Conservation (phyloP, 2,329 filamentous ascomycete genomes). For the Lithohypha guttulata region DNA sequence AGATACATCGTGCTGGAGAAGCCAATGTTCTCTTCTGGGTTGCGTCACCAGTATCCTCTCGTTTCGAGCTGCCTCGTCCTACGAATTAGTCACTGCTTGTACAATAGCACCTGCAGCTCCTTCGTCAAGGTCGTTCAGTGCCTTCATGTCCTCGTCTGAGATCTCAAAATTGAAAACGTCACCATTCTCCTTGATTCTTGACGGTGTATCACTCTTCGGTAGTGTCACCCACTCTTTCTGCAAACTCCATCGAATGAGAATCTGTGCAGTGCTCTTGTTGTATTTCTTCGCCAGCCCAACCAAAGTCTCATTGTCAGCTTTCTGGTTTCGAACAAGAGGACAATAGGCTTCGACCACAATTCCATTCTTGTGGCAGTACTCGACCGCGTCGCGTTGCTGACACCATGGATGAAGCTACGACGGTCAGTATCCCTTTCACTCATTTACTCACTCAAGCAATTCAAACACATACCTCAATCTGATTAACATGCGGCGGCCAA, state of each 20-base stretch:
- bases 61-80: neutral
- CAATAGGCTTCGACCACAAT: constrained; percentile 46
- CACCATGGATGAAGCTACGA: constrained; percentile 59
- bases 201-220: constrained; percentile 61
- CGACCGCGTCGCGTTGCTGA: constrained; percentile 50
- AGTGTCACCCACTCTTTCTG: constrained; percentile 66
- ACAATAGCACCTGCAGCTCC: constrained; percentile 39
- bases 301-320: constrained; percentile 58
- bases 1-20: no score
- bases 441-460: no score
- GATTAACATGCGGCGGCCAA: constrained; percentile 63
- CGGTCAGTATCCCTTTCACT: no score
- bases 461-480: constrained; percentile 55
- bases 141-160: constrained; percentile 45
- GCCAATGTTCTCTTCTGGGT: no score
- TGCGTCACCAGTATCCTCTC: neutral
- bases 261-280: constrained; percentile 61
- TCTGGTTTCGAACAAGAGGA: constrained; percentile 53
- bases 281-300: constrained; percentile 59
- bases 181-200: constrained; percentile 56
- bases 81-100: constrained; percentile 36
- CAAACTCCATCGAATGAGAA: constrained; percentile 70
- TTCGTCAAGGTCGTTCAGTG: constrained; percentile 42
- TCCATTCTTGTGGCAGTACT: constrained; percentile 42
- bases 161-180: constrained; percentile 53